Percentiles rank a stretch among this genome's conserved stretches.
Evolutionary conservation across 179 eudicot species (phyloP).

Genomic region (Vitellaria paradoxa): DNA sequence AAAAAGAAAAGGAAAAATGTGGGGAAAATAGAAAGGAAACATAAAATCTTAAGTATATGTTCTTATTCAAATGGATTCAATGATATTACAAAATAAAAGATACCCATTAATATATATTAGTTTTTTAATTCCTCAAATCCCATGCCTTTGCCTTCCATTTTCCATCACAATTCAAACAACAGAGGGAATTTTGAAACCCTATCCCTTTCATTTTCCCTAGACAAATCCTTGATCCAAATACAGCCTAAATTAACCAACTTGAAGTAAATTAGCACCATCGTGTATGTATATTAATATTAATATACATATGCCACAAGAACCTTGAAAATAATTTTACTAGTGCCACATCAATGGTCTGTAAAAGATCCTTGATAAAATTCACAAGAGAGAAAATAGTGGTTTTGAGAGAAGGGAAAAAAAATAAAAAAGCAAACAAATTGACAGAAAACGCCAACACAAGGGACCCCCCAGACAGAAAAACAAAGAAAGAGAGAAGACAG

Average conservation of each 20-base stretch:
- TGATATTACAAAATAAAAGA: no score
- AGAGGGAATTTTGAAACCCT: no score
- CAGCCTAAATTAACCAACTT: not conserved
- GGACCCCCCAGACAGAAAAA: not conserved
- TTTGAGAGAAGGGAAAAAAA: not conserved
- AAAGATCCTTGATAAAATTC: not conserved
- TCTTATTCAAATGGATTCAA: no score
- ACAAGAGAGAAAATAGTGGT: not conserved
- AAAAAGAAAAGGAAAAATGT: no score
- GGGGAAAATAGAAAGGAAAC: no score
- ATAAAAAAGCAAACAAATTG: not conserved
- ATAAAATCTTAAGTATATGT: no score
- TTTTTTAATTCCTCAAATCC: no score
- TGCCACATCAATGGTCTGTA: not conserved
- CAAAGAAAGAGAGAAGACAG: not conserved
- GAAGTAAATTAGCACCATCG: conserved; percentile 5
- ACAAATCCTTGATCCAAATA: no score
- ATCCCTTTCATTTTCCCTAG: no score
- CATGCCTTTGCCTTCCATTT: no score
- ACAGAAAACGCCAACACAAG: not conserved
- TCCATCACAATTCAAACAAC: no score
- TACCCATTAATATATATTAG: not conserved
- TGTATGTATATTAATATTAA: not conserved
- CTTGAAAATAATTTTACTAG: not conserved
- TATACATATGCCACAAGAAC: not conserved